Evolutionary conservation across 2,329 filamentous ascomycete genomes (phyloP).

Genomic region (Chaetomium sp.): DNA sequence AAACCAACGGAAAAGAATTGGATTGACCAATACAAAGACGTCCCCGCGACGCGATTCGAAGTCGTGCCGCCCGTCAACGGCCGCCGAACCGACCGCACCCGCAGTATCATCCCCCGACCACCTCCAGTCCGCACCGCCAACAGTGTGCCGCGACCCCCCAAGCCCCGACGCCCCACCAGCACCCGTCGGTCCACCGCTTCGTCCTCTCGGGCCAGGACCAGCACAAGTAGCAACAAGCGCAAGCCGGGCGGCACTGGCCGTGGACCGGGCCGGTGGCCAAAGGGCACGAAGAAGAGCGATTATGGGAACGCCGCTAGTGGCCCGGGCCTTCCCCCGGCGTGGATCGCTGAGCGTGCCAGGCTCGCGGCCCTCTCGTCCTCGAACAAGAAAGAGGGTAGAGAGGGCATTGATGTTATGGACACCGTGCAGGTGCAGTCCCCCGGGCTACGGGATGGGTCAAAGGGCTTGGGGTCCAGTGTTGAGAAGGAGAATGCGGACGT

Average conservation of each 20-base stretch:
- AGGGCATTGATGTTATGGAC: conserved; percentile 29
- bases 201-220: conserved; percentile 35
- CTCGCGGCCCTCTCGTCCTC: conserved; percentile 10
- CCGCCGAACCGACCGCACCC: conserved; percentile 42
- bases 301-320: conserved; percentile 62
- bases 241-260: conserved; percentile 58
- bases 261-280: conserved; percentile 60
- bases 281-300: conserved; percentile 61
- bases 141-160: conserved; percentile 32
- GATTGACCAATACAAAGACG: conserved; percentile 44
- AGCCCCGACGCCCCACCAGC: conserved; percentile 33
- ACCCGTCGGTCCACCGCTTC: conserved; percentile 29
- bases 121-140: conserved; percentile 31
- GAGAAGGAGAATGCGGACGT: conserved; percentile 23
- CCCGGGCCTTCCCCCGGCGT: conserved; percentile 55
- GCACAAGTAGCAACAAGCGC: conserved; percentile 35
- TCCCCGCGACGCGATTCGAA: conserved; percentile 68
- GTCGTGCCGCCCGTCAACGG: conserved; percentile 63
- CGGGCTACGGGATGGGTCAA: conserved; percentile 13
- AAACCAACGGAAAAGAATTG: conserved; percentile 34
- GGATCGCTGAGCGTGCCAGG: conserved; percentile 35
- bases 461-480: background rate
- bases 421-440: conserved; percentile 34
- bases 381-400: conserved; percentile 22
- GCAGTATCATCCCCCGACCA: conserved; percentile 37